Conservation (phyloP, 768 basidiomycete genomes). For the Boletus eberwhitei region DNA sequence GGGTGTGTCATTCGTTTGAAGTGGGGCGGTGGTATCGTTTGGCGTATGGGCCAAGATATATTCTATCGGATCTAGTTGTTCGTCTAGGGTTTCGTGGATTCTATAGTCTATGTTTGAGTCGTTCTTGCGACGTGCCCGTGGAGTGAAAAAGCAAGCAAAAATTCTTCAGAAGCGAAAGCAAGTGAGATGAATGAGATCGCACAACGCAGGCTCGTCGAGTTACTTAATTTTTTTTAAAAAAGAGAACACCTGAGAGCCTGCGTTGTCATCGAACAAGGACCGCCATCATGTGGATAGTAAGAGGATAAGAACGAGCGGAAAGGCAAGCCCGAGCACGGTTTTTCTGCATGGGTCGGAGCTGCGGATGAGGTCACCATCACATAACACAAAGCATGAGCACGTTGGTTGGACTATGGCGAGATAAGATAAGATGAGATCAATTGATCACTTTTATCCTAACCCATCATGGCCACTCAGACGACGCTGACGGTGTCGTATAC, state of each 20-base stretch:
- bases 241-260: constrained; percentile 32
- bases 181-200: not conserved
- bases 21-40: constrained; percentile 6
- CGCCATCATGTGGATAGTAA: constrained; percentile 39
- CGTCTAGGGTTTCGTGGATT: constrained; percentile 8
- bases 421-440: constrained; percentile 24
- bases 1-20: constrained; percentile 12
- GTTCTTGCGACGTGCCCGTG: not conserved
- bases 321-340: not conserved
- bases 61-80: constrained; percentile 5
- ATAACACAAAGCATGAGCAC: not conserved
- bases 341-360: constrained; percentile 16
- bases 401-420: constrained; percentile 5
- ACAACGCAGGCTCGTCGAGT: constrained; percentile 22
- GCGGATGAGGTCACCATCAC: not conserved
- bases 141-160: not conserved
- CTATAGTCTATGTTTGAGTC: constrained; percentile 15
- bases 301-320: not conserved
- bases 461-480: constrained; percentile 15
- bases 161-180: constrained; percentile 1
- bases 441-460: not conserved
- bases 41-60: not conserved
- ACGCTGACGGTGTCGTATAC: constrained; percentile 20
- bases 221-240: no score
- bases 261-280: constrained; percentile 51